These are phyloP conservation scores for Ilex asprella DNA, from an alignment of 257 asterid genomes.

Conservation along the genomic window DNA sequence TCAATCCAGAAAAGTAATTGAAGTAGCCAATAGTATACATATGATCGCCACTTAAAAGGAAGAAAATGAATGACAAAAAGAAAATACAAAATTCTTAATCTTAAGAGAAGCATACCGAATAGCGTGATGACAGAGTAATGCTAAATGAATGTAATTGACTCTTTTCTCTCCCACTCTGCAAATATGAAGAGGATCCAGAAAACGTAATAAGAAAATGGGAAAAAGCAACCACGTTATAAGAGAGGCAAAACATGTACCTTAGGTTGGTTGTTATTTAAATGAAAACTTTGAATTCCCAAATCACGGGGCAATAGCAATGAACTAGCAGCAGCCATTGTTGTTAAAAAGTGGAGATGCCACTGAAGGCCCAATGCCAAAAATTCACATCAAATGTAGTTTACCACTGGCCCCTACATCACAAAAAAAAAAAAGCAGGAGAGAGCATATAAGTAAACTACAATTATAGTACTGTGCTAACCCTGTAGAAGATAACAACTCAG, in stretches of 20 bases:
- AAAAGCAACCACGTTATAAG: slow-evolving; percentile 11
- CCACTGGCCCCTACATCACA: too few relatives aligned
- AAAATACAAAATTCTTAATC: neutral
- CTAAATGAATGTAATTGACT: slow-evolving; percentile 27
- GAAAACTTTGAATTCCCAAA: slow-evolving; percentile 55
- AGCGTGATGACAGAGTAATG: slow-evolving; percentile 30
- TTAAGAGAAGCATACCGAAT: slow-evolving; percentile 18
- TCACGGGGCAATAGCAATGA: slow-evolving; percentile 64
- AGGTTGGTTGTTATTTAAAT: slow-evolving; percentile 3
- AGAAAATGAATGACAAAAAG: neutral
- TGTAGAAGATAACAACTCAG: too few relatives aligned
- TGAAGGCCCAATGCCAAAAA: too few relatives aligned
- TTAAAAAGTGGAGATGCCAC: too few relatives aligned
- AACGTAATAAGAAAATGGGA: slow-evolving; percentile 5
- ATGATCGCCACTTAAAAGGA: neutral
- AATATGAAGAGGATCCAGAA: slow-evolving; percentile 4
- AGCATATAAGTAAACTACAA: too few relatives aligned
- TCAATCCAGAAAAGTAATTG: neutral
- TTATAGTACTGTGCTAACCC: too few relatives aligned
- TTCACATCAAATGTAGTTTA: too few relatives aligned
- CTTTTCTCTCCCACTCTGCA: slow-evolving; percentile 39
- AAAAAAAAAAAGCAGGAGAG: too few relatives aligned
- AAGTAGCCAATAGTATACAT: too few relatives aligned
- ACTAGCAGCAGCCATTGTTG: slow-evolving; percentile 45
- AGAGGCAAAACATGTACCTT: slow-evolving; percentile 21